Base-by-base conservation (phyloP, 169 alveolate species). In the Eimeria falciformis region DNA sequence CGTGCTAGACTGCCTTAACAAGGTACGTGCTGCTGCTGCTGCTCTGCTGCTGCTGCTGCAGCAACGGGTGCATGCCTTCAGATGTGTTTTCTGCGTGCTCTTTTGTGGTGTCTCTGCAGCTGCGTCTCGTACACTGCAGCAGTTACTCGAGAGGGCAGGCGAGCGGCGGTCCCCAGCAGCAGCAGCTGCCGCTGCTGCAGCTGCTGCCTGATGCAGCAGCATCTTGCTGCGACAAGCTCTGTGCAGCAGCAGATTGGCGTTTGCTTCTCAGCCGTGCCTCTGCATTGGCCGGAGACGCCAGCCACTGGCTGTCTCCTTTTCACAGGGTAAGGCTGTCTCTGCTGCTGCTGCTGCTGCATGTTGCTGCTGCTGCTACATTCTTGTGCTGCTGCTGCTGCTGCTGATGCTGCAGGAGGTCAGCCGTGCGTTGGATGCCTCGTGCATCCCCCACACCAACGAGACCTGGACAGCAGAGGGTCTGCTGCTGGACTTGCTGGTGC, bases 401-500 rank as follows among this genome's bases (percentile, higher is more conserved):
- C 33, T 62, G 73, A 5, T 37, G 50, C 82, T 69, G 82, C 82
- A 69, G 82, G 82, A 69, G 23, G 82, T 69, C 29, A 69, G 82
- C n/a, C 53, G 23, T 69, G 82, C 82, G 3, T 17, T 69, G 82
- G 29, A 69, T 69, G 82, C 82, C 11, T 45, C 43, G 82, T 2
- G 25, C 29, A 1, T 69, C 4, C 55, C 82, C 18, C 82, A 69
- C 14, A 5, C 27, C 33, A 69, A 69, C 55, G 82, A 69, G 14
- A 50, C 50, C n/a, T 69, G 82, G 82, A 69, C 82, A 69, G 50
- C 25, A 5, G 82, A 69, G 53, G 82, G 82, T 23, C 55, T 69
- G 82, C 82, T 69, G 82, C 55, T 69, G 5, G 82, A 69, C 23
- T 7, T 69, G 82, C 82, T 69, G 82, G 55, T 69, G 82, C 82